A percentile compares a stretch with the other conserved stretches of the same genome.
Conservation (phyloP, 805 yeast species). For the Spathaspora arborariae region DNA sequence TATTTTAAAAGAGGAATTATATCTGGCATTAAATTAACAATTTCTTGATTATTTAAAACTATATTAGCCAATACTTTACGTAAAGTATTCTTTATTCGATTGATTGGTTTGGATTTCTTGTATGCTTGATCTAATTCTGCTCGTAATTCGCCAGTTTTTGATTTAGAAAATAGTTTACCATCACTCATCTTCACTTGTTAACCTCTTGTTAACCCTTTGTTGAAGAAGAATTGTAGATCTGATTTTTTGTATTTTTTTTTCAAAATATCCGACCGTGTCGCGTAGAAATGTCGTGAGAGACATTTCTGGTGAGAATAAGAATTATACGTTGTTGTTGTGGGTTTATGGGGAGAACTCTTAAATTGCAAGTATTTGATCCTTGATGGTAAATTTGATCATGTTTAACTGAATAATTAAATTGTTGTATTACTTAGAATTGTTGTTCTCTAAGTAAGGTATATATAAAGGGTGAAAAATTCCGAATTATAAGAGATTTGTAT, state of each 20-base stretch:
- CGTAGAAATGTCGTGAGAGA: no score
- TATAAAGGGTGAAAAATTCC: no score
- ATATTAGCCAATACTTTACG: conserved; percentile 79
- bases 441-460: no score
- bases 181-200: conserved; percentile 33
- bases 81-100: conserved; percentile 38
- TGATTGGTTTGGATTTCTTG: conserved; percentile 38
- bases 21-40: conserved; percentile 64
- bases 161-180: conserved; percentile 35
- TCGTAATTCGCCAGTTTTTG: conserved; percentile 36
- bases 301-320: no score
- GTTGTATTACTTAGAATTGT: no score
- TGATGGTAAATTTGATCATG: no score
- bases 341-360: no score
- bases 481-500: no score
- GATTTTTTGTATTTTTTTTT: neutral
- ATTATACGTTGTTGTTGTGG: no score
- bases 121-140: conserved; percentile 42
- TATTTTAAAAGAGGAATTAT: conserved; percentile 48
- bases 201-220: neutral
- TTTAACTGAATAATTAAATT: no score
- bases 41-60: conserved; percentile 77
- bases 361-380: no score
- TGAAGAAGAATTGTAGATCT: neutral
- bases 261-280: no score